Evolutionary conservation across 192 early-diverging fungal genomes (phyloP).

Genomic region (Glomus cerebriforme): DNA sequence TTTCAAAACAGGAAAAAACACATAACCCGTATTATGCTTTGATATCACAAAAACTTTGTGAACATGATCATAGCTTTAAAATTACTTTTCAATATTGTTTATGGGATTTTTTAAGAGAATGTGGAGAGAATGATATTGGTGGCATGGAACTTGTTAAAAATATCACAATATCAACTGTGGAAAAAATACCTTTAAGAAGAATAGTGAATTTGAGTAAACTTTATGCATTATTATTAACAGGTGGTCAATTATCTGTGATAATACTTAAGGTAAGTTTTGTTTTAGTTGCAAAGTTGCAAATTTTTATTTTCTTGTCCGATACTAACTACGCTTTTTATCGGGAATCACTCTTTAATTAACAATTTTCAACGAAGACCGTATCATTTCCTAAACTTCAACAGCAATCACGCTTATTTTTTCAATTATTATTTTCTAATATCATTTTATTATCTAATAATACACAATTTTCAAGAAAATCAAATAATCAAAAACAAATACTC

Average conservation of each 20-base stretch:
- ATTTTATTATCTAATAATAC: slow-evolving; percentile 53
- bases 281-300: background rate
- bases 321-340: background rate
- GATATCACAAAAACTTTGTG: slow-evolving; percentile 80
- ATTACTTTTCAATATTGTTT: slow-evolving; percentile 93
- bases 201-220: slow-evolving; percentile 86
- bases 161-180: slow-evolving; percentile 37
- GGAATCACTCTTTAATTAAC: slow-evolving; percentile 21
- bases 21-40: slow-evolving; percentile 96
- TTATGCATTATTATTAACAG: slow-evolving; percentile 77
- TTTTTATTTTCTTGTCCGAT: background rate
- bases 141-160: slow-evolving; percentile 59
- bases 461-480: background rate
- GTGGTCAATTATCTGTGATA: slow-evolving; percentile 69
- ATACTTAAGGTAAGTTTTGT: slow-evolving; percentile 57
- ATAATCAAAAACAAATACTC: slow-evolving; percentile 44
- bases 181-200: slow-evolving; percentile 63
- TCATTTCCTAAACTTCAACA: slow-evolving; percentile 5
- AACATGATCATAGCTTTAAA: slow-evolving; percentile 73
- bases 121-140: slow-evolving; percentile 79
- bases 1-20: slow-evolving; percentile 64
- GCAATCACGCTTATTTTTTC: background rate
- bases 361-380: background rate
- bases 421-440: slow-evolving; percentile 58
- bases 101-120: slow-evolving; percentile 92